Evolutionary conservation across 2,329 filamentous ascomycete species (phyloP), one percentile per base, ranked within the genome.

Genomic region (Verticillium isaacii): DNA sequence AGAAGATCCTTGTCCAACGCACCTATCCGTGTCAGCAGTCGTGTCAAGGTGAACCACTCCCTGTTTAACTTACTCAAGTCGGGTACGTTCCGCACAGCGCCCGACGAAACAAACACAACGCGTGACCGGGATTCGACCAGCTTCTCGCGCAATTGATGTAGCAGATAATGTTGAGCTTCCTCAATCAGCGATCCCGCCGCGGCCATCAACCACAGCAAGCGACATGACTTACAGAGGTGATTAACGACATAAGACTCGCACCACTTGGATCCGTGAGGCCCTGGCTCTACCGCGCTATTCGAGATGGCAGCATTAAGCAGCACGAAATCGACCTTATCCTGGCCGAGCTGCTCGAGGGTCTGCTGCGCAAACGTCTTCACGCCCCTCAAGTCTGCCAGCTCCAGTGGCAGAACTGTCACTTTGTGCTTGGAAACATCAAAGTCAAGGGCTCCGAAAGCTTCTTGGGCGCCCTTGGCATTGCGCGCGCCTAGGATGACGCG

Each of bases 161-260:
- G 69, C 1, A 85, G 74, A 61, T 85, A 85, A 66, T 84, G 82
- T 61, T 85, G 82, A 5, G 82, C 82, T 84, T 6, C 11, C 2
- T n/a, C 32, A 17, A 29, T 5, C 2, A 11, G 2, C 37, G 23
- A 32, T 14, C 25, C 7, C 14, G 17, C 7, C 8, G 25, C 15
- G 54, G 14, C 34, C 15, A 41, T 45, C 29, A 39, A 11, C 29
- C 29, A 29, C n/a, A 23, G 15, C 12, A 32, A 11, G 11, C 41
- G 54, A 15, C 77, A 66, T 59, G 54, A 15, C 77, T 66, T 59
- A 84, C 82, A 79, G 9, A 84, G 72, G 61, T 84, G 81, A 63
- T 85, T 85, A 23, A 85, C 81, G 17, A 84, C 69, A 34, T 80
- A 76, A 0, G 74, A 45, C 68, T 84, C 79, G 66, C 78, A 80